Conservation (phyloP, 2,329 filamentous ascomycete species). For the Davidsoniella virescens region DNA sequence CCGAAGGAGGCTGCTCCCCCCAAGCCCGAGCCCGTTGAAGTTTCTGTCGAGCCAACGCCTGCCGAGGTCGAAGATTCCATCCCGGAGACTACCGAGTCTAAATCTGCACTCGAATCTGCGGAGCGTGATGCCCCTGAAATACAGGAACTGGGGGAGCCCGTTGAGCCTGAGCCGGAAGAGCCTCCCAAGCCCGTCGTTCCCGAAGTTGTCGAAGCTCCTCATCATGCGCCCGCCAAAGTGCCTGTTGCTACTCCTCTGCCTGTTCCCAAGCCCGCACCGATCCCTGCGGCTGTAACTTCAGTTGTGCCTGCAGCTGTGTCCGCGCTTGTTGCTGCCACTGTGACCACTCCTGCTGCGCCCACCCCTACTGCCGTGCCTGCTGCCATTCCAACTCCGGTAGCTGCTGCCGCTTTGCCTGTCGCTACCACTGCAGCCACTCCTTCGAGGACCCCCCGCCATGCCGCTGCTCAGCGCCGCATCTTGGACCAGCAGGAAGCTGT, state of each 20-base stretch:
- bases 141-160: conserved; percentile 20
- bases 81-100: neutral
- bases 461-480: conserved; percentile 71
- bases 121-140: neutral
- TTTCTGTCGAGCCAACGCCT: conserved; percentile 10
- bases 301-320: conserved; percentile 51
- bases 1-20: conserved; percentile 29
- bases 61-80: conserved; percentile 11
- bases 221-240: conserved; percentile 37
- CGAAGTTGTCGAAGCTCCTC: conserved; percentile 28
- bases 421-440: conserved; percentile 37
- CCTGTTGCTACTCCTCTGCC: conserved; percentile 52
- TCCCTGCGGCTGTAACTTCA: conserved; percentile 56
- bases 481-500: conserved; percentile 95
- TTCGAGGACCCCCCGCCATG: conserved; percentile 45
- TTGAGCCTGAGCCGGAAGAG: conserved; percentile 21
- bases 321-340: conserved; percentile 49
- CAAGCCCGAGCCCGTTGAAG: conserved; percentile 23
- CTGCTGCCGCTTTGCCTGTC: conserved; percentile 43
- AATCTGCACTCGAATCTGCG: neutral
- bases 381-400: conserved; percentile 41
- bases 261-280: conserved; percentile 57
- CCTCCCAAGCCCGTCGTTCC: conserved; percentile 22
- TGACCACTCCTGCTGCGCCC: conserved; percentile 33
- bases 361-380: conserved; percentile 46